These are phyloP conservation scores for Cyberlindnera amylophila DNA, from an alignment of 805 yeast species.

Conservation along the genomic window DNA sequence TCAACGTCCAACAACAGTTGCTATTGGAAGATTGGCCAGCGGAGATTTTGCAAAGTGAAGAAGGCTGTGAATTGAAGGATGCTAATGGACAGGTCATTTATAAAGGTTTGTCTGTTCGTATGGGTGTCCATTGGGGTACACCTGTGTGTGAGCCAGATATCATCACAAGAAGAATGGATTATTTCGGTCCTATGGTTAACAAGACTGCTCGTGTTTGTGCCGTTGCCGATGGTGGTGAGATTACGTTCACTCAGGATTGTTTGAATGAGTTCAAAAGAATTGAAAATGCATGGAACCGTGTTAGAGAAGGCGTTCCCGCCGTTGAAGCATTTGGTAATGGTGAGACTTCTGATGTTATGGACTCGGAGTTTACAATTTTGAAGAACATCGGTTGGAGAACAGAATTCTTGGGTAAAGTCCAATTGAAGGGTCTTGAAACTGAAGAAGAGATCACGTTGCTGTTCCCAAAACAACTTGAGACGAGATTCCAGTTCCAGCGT, in stretches of 20 bases:
- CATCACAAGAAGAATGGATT: conserved; percentile 96
- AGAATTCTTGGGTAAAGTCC: conserved; percentile 75
- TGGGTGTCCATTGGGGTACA: conserved; percentile 98
- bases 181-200: conserved; percentile 98
- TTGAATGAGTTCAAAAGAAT: conserved; percentile 65
- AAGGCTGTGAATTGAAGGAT: conserved; percentile 78
- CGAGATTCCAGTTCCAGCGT: conserved; percentile 49
- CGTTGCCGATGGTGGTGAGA: conserved; percentile 98
- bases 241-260: conserved; percentile 80
- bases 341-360: conserved; percentile 52
- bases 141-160: conserved; percentile 96
- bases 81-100: conserved; percentile 54
- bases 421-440: conserved; percentile 89
- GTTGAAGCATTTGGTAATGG: conserved; percentile 44
- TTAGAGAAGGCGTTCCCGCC: conserved; percentile 22
- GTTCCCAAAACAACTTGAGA: conserved; percentile 61
- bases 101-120: conserved; percentile 89
- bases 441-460: conserved; percentile 82
- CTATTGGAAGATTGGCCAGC: conserved; percentile 93
- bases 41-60: conserved; percentile 79
- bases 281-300: conserved; percentile 23
- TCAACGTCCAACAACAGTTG: conserved; percentile 82
- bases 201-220: conserved; percentile 90
- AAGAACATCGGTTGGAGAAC: conserved; percentile 67
- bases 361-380: conserved; percentile 59